Evolutionary conservation across 1,284 basidiomycete genomes (phyloP), one percentile per base, ranked within the genome.

Genomic region (Schizophyllum commune): DNA sequence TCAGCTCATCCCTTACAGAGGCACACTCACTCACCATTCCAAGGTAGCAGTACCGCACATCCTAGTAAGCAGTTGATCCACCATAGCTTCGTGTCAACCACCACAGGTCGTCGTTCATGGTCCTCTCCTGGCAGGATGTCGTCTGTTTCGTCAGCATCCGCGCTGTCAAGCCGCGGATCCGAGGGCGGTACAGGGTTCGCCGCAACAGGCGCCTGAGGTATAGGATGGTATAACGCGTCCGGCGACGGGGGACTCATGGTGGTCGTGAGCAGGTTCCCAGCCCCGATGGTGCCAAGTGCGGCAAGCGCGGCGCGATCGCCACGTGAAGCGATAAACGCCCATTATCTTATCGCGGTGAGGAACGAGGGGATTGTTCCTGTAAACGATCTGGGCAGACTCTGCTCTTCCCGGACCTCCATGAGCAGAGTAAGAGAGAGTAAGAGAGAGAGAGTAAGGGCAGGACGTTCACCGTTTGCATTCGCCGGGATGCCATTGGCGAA

Each of bases 21-120:
- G 19, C 47, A 27, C 17, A 60, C 20, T 5, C 59, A 72, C 80
- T 66, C 66, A 90, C 89, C 88, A 70, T 92, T 91, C 90, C 90
- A 92, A 59, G 89, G 87, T 9, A 92, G 73, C 8, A 92, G 78
- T 1, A 86, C 80, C 15, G 88, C 85, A 66, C 84, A 84, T 8
- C 89, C 89, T 19, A 91, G 73, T n/a, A 88, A 73, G 66, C 90
- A 88, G 66, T 85, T 79, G 55, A 86, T 80, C 81, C 84, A 86
- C 56, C 74, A 72, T 65, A 86, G 79, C 57, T 76, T 77, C 32
- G 73, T 61, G 65, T 83, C 79, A 3, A 78, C 69, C 19, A 70
- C 63, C 9, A 27, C 19, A 33, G 39, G 22, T 67, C 67, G n/a
- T 5, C 27, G 27, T 2, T 71, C 71, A 3, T 58, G 60, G 13